Evolutionary conservation across 345 rosid species (phyloP).

Genomic region (Eucalyptus fibrosa): DNA sequence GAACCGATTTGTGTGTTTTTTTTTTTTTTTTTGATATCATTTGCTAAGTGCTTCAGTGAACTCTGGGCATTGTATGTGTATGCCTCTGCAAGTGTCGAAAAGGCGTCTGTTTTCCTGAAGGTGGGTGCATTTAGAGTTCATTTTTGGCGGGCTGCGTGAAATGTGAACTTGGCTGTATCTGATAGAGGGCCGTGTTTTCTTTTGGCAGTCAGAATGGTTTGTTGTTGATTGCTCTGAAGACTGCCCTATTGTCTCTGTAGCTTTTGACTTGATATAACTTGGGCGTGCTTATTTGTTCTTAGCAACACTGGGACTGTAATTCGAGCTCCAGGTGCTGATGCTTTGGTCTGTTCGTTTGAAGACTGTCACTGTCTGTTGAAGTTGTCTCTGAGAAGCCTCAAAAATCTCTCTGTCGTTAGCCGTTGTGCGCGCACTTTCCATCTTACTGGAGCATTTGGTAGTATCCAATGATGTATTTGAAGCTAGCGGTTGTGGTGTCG

Average conservation of each 20-base stretch:
- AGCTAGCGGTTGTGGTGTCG: slow-evolving; percentile 29
- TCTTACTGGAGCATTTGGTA: neutral
- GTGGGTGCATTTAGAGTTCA: neutral
- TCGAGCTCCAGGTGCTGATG: neutral
- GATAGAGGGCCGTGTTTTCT: neutral
- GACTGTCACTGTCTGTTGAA: neutral
- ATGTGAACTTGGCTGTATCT: neutral
- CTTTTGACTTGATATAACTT: neutral
- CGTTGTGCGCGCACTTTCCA: neutral
- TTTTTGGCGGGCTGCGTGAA: neutral
- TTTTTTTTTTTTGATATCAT: neutral
- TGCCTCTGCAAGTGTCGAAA: neutral
- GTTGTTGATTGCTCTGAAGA: neutral
- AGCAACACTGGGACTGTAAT: neutral
- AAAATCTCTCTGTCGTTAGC: neutral
- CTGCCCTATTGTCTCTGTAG: neutral
- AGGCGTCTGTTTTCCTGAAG: neutral
- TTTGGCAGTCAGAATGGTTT: neutral
- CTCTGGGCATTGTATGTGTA: neutral
- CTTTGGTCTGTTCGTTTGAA: neutral
- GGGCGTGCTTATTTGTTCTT: neutral
- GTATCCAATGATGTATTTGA: slow-evolving; percentile 30
- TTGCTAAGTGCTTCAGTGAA: neutral
- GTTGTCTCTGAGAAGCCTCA: neutral
- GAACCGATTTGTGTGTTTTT: neutral